These are phyloP conservation scores for Salix viminalis DNA, from an alignment of 345 rosid genomes.

Conservation along the genomic window DNA sequence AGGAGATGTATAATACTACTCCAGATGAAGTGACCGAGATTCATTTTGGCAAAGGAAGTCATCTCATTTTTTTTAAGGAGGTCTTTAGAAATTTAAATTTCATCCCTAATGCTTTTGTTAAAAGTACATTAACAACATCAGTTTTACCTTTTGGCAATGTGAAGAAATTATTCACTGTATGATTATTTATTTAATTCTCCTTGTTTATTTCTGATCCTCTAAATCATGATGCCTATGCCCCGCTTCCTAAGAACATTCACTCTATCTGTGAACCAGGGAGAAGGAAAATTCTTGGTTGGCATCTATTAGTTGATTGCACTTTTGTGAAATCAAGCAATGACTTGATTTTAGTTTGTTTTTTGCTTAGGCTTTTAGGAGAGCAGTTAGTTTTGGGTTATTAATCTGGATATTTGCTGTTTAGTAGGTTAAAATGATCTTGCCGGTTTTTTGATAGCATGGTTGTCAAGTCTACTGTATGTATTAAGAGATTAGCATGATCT, in stretches of 20 bases:
- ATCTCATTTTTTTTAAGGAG: background rate
- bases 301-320: background rate
- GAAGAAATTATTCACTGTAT: background rate
- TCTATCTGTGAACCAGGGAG: no score
- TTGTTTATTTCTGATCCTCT: no score
- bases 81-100: background rate
- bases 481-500: background rate
- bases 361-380: background rate
- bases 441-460: background rate
- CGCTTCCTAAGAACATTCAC: no score
- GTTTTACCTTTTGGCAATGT: background rate
- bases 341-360: background rate
- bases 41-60: background rate
- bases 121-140: background rate
- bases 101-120: background rate
- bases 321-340: background rate
- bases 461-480: background rate
- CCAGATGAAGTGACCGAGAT: background rate
- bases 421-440: background rate
- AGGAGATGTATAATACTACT: background rate
- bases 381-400: background rate
- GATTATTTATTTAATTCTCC: background rate
- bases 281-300: background rate
- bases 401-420: background rate
- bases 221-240: no score